These are phyloP conservation scores for Apodospora peruviana DNA, from an alignment of 495 filamentous ascomycete species.

Conservation along the genomic window DNA sequence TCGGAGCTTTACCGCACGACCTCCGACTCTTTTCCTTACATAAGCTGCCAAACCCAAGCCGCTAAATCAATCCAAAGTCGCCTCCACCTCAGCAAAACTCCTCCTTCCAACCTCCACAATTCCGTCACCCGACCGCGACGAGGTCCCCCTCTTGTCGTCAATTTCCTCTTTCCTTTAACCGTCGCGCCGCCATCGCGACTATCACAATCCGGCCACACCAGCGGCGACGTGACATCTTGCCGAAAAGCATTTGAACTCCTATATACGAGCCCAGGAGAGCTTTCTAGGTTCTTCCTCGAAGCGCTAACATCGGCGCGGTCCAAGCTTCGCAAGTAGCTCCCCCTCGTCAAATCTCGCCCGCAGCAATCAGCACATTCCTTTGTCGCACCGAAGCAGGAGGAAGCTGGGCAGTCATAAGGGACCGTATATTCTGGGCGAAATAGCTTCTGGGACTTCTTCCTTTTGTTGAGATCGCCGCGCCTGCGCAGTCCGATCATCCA, in stretches of 20 bases:
- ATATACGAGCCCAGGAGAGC: neutral
- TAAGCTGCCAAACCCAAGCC: neutral
- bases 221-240: neutral
- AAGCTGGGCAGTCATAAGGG: no score
- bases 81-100: conserved; percentile 19
- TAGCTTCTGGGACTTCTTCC: no score
- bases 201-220: neutral
- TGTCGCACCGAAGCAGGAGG: no score
- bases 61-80: conserved; percentile 6
- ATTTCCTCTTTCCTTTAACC: neutral
- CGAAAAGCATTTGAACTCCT: no score
- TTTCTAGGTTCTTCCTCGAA: neutral
- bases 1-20: neutral
- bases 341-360: no score
- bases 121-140: conserved; percentile 17
- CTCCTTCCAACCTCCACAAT: conserved; percentile 27
- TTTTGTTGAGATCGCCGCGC: conserved; percentile 1
- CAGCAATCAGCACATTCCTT: no score
- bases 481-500: conserved; percentile 4
- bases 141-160: neutral
- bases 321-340: no score
- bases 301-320: no score
- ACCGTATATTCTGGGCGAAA: no score
- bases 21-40: conserved; percentile 3
- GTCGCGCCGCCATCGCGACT: conserved; percentile 3